Evolutionary conservation across 148 eudicot genomes (phyloP).

Genomic region (Tetragonia tetragonoides): DNA sequence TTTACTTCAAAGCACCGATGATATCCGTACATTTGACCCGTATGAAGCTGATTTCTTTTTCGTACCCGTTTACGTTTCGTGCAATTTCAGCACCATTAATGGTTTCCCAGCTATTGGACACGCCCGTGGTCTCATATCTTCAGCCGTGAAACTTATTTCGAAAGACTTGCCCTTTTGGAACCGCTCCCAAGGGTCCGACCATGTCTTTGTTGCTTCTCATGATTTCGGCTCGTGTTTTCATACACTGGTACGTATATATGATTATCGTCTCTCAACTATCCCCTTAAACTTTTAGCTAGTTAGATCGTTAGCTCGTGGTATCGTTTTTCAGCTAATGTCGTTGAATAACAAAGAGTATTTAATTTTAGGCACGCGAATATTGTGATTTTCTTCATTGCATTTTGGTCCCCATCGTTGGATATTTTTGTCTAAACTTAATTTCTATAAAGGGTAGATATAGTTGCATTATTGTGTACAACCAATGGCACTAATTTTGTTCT

Average conservation of each 20-base stretch:
- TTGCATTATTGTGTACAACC: no score
- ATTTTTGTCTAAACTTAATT: no score
- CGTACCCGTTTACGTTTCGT: constrained; percentile 80
- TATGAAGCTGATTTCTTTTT: constrained; percentile 78
- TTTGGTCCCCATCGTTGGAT: no score
- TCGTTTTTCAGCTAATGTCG: no score
- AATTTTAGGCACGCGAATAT: no score
- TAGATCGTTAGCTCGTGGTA: no score
- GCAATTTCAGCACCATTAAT: constrained; percentile 75
- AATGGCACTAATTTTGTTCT: no score
- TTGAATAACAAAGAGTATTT: no score
- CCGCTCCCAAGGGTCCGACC: constrained; percentile 63
- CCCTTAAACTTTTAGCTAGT: no score
- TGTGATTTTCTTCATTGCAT: no score
- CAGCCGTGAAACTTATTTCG: constrained; percentile 55
- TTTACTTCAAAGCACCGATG: constrained; percentile 29
- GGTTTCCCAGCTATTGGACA: constrained; percentile 85
- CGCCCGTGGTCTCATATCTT: constrained; percentile 50
- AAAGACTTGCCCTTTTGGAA: constrained; percentile 69
- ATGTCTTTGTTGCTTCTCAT: constrained; percentile 81
- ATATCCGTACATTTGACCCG: constrained; percentile 54
- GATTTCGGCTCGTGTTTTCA: constrained; percentile 92
- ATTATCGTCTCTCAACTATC: no score
- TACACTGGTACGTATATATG: constrained; percentile 47
- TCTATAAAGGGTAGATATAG: no score